Evolutionary conservation across 768 basidiomycete species (phyloP), one percentile per base, ranked within the genome.

Genomic region (Auricularia cornea): DNA sequence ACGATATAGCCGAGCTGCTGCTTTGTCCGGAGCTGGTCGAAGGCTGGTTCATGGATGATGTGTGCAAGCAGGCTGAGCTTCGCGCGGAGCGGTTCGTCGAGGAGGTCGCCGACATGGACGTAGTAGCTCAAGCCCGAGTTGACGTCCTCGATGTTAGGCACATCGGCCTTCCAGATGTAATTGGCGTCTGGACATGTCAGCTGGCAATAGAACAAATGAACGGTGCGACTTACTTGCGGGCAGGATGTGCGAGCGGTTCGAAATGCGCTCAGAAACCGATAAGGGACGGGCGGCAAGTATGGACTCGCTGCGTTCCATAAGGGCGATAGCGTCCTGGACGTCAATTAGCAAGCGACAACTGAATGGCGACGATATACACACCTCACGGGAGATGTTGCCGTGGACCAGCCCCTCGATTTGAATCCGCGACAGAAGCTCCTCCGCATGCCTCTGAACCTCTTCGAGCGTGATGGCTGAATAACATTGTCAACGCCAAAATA

Each of bases 1-100:
- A 66, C 65, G 51, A 97, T 81, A 72, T 99, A 99, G 4, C 97
- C 97, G 1, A 99, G 81, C 73, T 99, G 97, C 71, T 98, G 93
- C 71, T 92, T 87, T 3, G 95, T 98, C 31, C 97, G 87, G 32
- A 99, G 82, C 28, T 87, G 78, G 71, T 96, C 87, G 76, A 98
- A 99, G 11, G 90, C 84, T 1, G 95, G 96, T 69, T 99, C 97
- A n/a, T 82, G 79, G 40, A 95, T 80, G 63, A 98, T 89, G 68
- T 95, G 92, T 0, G 81, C 81, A 28, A 98, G 84, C 16, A 99
- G 80, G 2, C 85, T 76, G 28, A 87, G 80, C 1, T 80, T 79
- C 29, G 90, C 86, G 3, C 94, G 86, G 12, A 84, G 76, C 23
- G 73, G 80, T 56, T 84, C 81, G 70, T 94, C 84, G 6, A 78